Evolutionary conservation across 1,139 yeast genomes (phyloP), one percentile per base, ranked within the genome.

Genomic region (Saccharomycopsis hybrid): DNA sequence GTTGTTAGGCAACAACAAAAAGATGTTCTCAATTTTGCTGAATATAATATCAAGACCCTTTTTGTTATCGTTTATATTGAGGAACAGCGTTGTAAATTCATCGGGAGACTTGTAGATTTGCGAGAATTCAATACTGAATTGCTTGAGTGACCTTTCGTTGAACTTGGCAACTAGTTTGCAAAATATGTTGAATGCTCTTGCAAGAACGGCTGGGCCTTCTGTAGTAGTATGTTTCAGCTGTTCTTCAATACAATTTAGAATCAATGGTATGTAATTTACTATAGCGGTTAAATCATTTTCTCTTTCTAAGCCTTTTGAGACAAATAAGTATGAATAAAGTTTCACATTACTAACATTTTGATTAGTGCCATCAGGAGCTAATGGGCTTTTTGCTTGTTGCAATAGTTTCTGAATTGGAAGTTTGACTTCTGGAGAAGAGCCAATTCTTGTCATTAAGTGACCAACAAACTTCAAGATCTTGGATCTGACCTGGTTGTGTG

Each of bases 391-490:
- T 2, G 43, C 30, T 62, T 88, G 96, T 2, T 71, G 65, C 31
- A 89, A 57, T 43, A 89, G 70, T 30, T 80, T 73, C 33, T 69
- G 69, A 0, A 80, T 74, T 0, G 97, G 96, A 31, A 88, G 62
- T 54, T 72, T 69, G 24, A 86, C 69, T 1, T 57, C 59, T 47
- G 73, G 62, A n/a, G 82, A 71, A 1, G 88, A 76, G 47, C 77
- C 74, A 48, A 87, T 69, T 52, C 96, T 71, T 1, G 88, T 81
- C 49, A 84, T 73, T 24, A 87, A 60, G 60, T 85, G 82, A 55
- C 81, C 82, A 46, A 87, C 72, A 29, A 83, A 76, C 55, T 80
- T 79, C 42, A 83, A 73, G 2, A 90, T 82, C 47, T 85, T 82
- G 43, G 75, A 70, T 53, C 94, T 72, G 1, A 85, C 95, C n/a